Evolutionary conservation across 495 filamentous ascomycete genomes (phyloP).

Genomic region (Opeltia flavorubescens): DNA sequence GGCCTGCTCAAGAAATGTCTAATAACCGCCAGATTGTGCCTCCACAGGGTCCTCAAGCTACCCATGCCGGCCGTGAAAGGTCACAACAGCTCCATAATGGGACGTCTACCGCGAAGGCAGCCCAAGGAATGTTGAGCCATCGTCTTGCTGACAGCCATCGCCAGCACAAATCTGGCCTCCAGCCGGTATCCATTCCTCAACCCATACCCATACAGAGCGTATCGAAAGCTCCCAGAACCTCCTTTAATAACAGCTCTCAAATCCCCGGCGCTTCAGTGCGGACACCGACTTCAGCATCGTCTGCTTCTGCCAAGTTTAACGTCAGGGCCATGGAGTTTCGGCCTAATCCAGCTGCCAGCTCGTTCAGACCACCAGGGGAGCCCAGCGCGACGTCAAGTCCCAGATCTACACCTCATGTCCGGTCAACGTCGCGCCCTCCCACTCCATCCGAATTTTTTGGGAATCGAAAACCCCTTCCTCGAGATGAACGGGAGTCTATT

Average conservation of each 20-base stretch:
- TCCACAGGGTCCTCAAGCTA: slow-evolving; percentile 31
- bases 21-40: slow-evolving; percentile 32
- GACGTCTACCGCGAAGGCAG: slow-evolving; percentile 21
- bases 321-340: slow-evolving; percentile 73
- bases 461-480: slow-evolving; percentile 43
- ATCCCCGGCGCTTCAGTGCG: slow-evolving; percentile 31
- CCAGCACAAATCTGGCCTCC: slow-evolving; percentile 36
- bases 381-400: slow-evolving; percentile 53
- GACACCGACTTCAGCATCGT: slow-evolving; percentile 35
- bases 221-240: slow-evolving; percentile 34
- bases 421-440: slow-evolving; percentile 36
- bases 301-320: slow-evolving; percentile 57
- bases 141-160: slow-evolving; percentile 42
- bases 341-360: slow-evolving; percentile 60
- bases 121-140: slow-evolving; percentile 35
- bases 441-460: slow-evolving; percentile 39
- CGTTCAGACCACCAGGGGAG: slow-evolving; percentile 59
- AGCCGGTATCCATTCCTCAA: slow-evolving; percentile 27
- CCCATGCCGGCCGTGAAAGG: slow-evolving; percentile 9
- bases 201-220: slow-evolving; percentile 42
- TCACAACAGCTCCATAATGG: slow-evolving; percentile 30
- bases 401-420: slow-evolving; percentile 36
- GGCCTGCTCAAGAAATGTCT: slow-evolving; percentile 30
- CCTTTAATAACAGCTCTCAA: slow-evolving; percentile 28
- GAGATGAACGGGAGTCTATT: slow-evolving; percentile 43